These are phyloP conservation scores for Zygosaccharomyces kombuchaensis DNA, from an alignment of 805 yeast genomes.

Conservation along the genomic window DNA sequence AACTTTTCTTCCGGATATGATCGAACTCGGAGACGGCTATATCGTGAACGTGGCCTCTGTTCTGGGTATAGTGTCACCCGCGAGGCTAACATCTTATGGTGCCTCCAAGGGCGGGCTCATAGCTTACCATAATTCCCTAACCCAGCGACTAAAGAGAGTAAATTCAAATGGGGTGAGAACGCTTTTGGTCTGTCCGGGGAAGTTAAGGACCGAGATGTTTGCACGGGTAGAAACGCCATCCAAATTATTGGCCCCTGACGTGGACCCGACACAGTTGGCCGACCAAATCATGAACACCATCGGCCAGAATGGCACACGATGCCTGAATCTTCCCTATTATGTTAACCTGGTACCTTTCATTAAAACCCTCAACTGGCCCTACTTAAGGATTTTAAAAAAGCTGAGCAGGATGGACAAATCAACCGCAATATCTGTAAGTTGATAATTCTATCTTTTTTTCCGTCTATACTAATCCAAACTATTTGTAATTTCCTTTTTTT, in stretches of 20 bases:
- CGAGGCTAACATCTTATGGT: constrained; percentile 74
- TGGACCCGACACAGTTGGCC: constrained; percentile 68
- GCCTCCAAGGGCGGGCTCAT: constrained; percentile 86
- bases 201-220: constrained; percentile 72
- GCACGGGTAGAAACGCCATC: constrained; percentile 71
- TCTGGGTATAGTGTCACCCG: constrained; percentile 81
- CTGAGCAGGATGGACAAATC: constrained; percentile 60
- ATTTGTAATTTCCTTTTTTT: neutral
- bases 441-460: neutral
- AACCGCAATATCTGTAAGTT: constrained; percentile 12
- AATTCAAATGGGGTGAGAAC: constrained; percentile 52
- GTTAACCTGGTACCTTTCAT: constrained; percentile 69
- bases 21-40: constrained; percentile 58
- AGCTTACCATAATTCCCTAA: constrained; percentile 77
- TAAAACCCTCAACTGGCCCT: constrained; percentile 68
- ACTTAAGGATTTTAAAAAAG: constrained; percentile 36
- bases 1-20: constrained; percentile 70
- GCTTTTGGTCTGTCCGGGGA: constrained; percentile 82
- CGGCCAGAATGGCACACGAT: constrained; percentile 59
- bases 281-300: constrained; percentile 50
- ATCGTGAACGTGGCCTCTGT: constrained; percentile 81
- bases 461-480: neutral
- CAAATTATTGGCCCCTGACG: constrained; percentile 71
- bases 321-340: constrained; percentile 70
- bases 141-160: constrained; percentile 56